Evolutionary conservation across 2,329 filamentous ascomycete genomes (phyloP), one percentile per base, ranked within the genome.

Genomic region (Ploettnerulaceae sp.): DNA sequence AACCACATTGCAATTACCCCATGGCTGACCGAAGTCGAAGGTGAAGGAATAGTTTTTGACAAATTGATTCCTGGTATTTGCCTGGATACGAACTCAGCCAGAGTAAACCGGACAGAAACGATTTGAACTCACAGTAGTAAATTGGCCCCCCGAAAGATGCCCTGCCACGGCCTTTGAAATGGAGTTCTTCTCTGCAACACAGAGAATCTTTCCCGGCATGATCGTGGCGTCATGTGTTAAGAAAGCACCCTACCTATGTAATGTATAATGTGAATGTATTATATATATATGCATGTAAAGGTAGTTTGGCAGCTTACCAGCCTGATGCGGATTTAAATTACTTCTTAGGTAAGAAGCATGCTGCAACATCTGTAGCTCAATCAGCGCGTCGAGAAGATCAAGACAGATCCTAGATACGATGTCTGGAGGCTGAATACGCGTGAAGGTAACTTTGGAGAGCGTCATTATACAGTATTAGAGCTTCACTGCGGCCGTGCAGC

Each of bases 1-100:
- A 33, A 84, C 89, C 36, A 96, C 91, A 9, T 80, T 74, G 65
- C 87, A 95, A 51, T 74, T 74, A 15, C 90, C 89, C 86, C 89
- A 95, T 55, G 76, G 73, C 36, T 72, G 76, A 5, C 83, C 83
- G 65, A 98, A 98, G 64, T 88, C 82, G 68, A 93, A 98, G 35
- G 84, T 76, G 63, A 98, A 98, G 21, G 81, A 76, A 69, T 96
- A 97, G 61, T 98, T 98, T 65, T 96, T 97, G 66, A 95, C 84
- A 68, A 82, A 97, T 57, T 78, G 77, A 35, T 56, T 59, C 12
- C 59, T 38, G 36, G 59, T 61, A 38, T 54, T 56, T 37, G 39
- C 28, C 62, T 65, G 25, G 5, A 8, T 5, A 32, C 26, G 15
- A 43, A 24, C 21, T 37, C 25, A 40, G 40, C 7, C 6, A 38